These are phyloP conservation scores for Teunomyces gatunensis DNA, from an alignment of 805 yeast species.

Conservation along the genomic window DNA sequence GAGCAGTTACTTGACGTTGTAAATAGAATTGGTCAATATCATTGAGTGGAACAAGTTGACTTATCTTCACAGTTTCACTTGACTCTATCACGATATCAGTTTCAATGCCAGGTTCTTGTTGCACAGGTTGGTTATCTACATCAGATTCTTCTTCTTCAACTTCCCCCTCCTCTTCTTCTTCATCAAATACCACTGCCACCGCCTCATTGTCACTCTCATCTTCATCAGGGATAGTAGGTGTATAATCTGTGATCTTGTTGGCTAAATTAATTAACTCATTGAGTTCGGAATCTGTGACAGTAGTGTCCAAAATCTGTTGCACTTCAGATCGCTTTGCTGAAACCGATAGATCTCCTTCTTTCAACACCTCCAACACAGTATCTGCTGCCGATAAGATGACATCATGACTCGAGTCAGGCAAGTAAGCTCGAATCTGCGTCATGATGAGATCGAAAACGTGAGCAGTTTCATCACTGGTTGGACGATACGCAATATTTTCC, in stretches of 20 bases:
- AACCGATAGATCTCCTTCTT: constrained; percentile 44
- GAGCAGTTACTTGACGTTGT: constrained; percentile 44
- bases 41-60: constrained; percentile 8
- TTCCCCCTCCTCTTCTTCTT: constrained; percentile 13
- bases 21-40: constrained; percentile 47
- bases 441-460: constrained; percentile 56
- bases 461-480: constrained; percentile 53
- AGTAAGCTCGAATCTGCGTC: constrained; percentile 55
- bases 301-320: constrained; percentile 44
- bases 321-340: constrained; percentile 47
- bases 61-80: not conserved
- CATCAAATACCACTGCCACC: constrained; percentile 22
- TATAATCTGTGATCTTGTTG: constrained; percentile 52
- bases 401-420: constrained; percentile 74
- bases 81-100: constrained; percentile 3
- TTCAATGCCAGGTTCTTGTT: constrained; percentile 3
- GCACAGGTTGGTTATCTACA: constrained; percentile 2
- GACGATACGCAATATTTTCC: constrained; percentile 59
- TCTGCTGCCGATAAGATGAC: constrained; percentile 72
- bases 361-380: constrained; percentile 53
- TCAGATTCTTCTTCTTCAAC: constrained; percentile 6
- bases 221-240: constrained; percentile 12
- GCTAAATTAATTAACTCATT: constrained; percentile 45
- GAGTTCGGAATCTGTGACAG: constrained; percentile 43
- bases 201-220: constrained; percentile 19